phyloP scores from a whole-genome alignment of 1,284 basidiomycete species.

The Ceratobasidium theobromae region DNA sequence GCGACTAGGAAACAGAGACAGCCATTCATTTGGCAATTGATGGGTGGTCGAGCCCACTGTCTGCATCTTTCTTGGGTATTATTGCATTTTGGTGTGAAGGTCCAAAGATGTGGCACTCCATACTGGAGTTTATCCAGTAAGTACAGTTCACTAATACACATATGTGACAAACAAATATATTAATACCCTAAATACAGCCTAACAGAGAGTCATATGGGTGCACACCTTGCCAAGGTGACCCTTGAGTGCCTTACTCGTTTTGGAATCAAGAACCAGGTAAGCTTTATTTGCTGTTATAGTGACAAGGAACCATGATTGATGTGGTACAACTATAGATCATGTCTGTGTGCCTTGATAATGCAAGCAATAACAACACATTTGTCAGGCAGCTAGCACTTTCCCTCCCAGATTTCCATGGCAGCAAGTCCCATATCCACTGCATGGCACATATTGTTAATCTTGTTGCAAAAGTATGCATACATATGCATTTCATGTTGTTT shows the following conservation, averaged over 20 bases:
- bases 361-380: background rate
- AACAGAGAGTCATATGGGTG: background rate
- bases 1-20: no score
- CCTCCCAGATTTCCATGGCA: background rate
- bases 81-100: slow-evolving; percentile 1
- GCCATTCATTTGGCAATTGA: slow-evolving; percentile 17
- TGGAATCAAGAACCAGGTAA: background rate
- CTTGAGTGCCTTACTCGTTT: background rate
- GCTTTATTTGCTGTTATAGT: background rate
- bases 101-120: background rate
- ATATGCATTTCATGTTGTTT: background rate
- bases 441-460: slow-evolving; percentile 5
- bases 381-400: background rate
- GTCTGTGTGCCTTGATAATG: background rate
- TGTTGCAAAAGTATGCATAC: background rate
- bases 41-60: background rate
- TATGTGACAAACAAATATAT: background rate
- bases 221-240: background rate
- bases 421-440: background rate
- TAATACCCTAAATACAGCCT: background rate
- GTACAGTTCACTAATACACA: background rate
- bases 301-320: no score
- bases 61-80: background rate
- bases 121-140: slow-evolving; percentile 19
- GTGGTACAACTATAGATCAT: background rate